Evolutionary conservation across 2,329 filamentous ascomycete genomes (phyloP).

Genomic region (Pseudogymnoascus verrucosus): DNA sequence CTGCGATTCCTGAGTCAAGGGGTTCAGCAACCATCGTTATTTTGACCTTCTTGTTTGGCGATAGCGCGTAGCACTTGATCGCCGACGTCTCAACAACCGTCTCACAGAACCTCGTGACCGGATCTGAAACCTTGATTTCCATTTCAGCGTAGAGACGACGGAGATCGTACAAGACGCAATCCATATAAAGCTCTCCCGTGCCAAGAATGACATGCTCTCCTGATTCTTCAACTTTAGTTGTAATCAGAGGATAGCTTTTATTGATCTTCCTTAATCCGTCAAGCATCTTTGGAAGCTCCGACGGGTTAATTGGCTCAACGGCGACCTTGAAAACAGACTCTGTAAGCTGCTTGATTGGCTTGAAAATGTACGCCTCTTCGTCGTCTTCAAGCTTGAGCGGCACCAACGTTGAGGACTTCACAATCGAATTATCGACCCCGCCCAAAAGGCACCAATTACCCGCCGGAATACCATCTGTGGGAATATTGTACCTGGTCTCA

Average conservation of each 20-base stretch:
- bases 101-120: slow-evolving; percentile 94
- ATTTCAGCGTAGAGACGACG: slow-evolving; percentile 93
- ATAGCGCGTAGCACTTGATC: slow-evolving; percentile 95
- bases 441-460: slow-evolving; percentile 89
- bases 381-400: slow-evolving; percentile 72
- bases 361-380: slow-evolving; percentile 93
- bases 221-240: slow-evolving; percentile 95
- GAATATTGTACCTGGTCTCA: slow-evolving; percentile 87
- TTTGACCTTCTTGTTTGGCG: slow-evolving; percentile 99
- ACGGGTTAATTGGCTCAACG: slow-evolving; percentile 96
- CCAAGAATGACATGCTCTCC: slow-evolving; percentile 93
- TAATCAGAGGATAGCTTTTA: slow-evolving; percentile 93
- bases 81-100: slow-evolving; percentile 95
- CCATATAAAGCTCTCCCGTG: slow-evolving; percentile 98
- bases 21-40: slow-evolving; percentile 98
- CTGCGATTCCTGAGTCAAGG: slow-evolving; percentile 85
- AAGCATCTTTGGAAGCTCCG: slow-evolving; percentile 96
- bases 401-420: slow-evolving; percentile 91
- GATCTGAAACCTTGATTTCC: slow-evolving; percentile 98
- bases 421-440: slow-evolving; percentile 94
- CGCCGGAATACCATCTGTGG: slow-evolving; percentile 84
- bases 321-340: slow-evolving; percentile 97
- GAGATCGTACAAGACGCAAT: slow-evolving; percentile 93
- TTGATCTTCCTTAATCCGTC: slow-evolving; percentile 94
- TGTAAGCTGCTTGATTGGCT: slow-evolving; percentile 86